These are phyloP conservation scores for Schoenoplectus tabernaemontani DNA, from an alignment of 202 grass and related monocot species.

Conservation along the genomic window DNA sequence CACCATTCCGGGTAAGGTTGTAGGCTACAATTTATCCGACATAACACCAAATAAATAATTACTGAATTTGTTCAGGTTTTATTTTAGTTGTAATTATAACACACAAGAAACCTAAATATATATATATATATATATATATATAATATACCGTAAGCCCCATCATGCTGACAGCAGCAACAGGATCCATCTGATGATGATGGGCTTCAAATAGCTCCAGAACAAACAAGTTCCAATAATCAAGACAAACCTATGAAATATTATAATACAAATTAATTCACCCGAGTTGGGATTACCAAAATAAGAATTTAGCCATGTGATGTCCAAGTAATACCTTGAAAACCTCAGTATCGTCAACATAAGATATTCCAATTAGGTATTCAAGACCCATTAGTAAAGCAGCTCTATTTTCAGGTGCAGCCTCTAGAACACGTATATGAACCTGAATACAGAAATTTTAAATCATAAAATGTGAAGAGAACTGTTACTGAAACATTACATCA, in stretches of 20 bases:
- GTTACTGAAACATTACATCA: neutral
- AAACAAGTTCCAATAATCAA: conserved; percentile 99
- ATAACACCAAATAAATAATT: neutral
- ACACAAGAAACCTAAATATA: neutral
- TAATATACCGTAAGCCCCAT: conserved; percentile 80
- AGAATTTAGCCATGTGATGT: conserved; percentile 13
- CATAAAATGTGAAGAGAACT: neutral
- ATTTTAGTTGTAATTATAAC: neutral
- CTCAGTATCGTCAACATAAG: conserved; percentile 98
- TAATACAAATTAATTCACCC: neutral
- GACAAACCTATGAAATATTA: conserved; percentile 59
- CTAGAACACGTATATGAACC: conserved; percentile 80
- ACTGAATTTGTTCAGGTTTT: neutral
- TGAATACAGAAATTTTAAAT: conserved; percentile 22
- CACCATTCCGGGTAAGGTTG: conserved; percentile 60
- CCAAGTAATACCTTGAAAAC: conserved; percentile 79
- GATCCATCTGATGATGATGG: conserved; percentile 85
- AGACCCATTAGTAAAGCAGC: conserved; percentile 71
- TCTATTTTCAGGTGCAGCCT: conserved; percentile 77
- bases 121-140: no score
- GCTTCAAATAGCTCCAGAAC: conserved; percentile 96
- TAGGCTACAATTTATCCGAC: conserved; percentile 28
- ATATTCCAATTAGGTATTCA: conserved; percentile 94
- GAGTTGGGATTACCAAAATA: neutral
- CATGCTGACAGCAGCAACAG: conserved; percentile 74